Base-by-base conservation (phyloP, 2,329 filamentous ascomycete genomes). In the Simplicillium sp. region DNA sequence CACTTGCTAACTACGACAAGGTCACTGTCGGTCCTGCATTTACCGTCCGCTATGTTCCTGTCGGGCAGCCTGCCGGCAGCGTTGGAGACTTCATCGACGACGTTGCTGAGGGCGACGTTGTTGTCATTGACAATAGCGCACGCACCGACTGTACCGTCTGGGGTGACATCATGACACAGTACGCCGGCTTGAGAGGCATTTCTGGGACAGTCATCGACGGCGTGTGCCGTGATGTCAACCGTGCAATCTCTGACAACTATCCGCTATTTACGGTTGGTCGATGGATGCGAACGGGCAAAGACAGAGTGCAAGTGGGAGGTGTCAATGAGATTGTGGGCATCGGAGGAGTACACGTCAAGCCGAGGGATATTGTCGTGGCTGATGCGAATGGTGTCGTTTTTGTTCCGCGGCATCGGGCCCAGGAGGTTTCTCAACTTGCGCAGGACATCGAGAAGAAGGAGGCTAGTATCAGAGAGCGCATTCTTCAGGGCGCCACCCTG, bases 121-220 rank as follows among this genome's bases (percentile, higher is more conserved):
- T 60, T 0, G 55, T 60, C 1, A 60, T 60, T 28, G 56, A 59
- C 36, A 60, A 60, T 11, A 47, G 50, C 3, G 54, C 56, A 12
- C 56, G 58, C 29, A 59, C 48, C 0, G 55, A 60, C 28, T 60
- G 58, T 13, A 60, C 58, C 2, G 54, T 60, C 4, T 60, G 57
- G 57, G 57, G 57, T 2, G 57, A 60, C 40, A 60, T 59, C 2
- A 59, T 60, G 55, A 60, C 57, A 0, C 55, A 60, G 40, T 60
- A 59, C 14, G 54, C 57, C 3, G 53, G 55, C 3, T 28, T 57
- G 2, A 49, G 52, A 34, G 52, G 49, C 5, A 51, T 58, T 40
- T 50, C 53, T n/a, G 56, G 55, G n/a, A 48, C 56, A 1, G 56
- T 58, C 6, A 58, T 59, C 6, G 56, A 58, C 31, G 55, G 56